Evolutionary conservation across 768 basidiomycete species (phyloP), one percentile per base, ranked within the genome.

Genomic region (Leucogyrophana mollusca): DNA sequence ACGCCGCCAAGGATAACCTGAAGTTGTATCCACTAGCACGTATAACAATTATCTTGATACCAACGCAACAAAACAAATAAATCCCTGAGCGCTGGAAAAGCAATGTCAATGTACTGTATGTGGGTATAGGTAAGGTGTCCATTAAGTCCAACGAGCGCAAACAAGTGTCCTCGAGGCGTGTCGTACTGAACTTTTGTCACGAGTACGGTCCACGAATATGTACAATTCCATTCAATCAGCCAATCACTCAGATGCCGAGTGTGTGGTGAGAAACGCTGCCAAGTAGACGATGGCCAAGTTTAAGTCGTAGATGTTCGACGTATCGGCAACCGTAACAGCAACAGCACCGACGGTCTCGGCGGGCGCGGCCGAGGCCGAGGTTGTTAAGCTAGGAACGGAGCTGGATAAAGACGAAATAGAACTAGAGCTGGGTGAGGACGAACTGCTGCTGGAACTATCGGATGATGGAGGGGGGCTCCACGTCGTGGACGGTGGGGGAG

Each of bases 61-160:
- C n/a, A 30, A 42, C 25, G 16, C 38, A 39, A 42, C 44, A 24
- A 42, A 9, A 20, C 10, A 13, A 45, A 41, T 13, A 24, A n/a
- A 13, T 13, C 25, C 49, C 25, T 35, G 21, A 52, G 49, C 2
- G 40, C 40, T 33, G 32, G 14, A 40, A 33, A 34, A 42, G 21
- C 23, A 40, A 47, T 45, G 46, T 23, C 46, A 21, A 38, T 51
- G 27, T 49, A 54, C 42, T 46, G 59, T 59, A 43, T 40, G 43
- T 46, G 65, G 62, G 62, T 65, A 62, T 62, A 52, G 34, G 50
- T 40, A 36, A 46, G 27, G 16, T 34, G 50, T 59, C 62, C 59
- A 45, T 62, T 44, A 51, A 48, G 43, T 37, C 43, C 35, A 40
- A 36, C 49, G 46, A 48, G 37, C 45, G 47, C 34, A n/a, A 46